Base-by-base conservation (phyloP, 2,329 filamentous ascomycete species). In the Penicillium digitatum region DNA sequence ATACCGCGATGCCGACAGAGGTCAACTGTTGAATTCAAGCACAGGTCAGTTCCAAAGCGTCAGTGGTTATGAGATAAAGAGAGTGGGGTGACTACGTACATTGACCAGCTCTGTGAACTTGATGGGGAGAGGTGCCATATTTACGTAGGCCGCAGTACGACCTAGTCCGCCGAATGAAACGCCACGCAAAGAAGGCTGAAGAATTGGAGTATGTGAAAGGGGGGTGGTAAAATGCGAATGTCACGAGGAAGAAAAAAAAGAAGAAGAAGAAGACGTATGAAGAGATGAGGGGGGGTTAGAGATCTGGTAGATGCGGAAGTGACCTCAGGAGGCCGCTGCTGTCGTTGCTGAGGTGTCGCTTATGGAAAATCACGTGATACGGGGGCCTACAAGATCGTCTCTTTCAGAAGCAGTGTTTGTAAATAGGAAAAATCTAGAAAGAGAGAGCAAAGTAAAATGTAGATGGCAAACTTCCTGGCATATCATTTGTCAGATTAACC, bases 71-170 rank as follows among this genome's bases (percentile, higher is more conserved):
- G n/a, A n/a, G 46, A 45, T 44, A 48, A 16, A 35, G 37, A 34
- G 43, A n/a, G 34, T 54, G 43, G 60, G 79, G 75, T 61, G 77
- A 70, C 72, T 76, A 69, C 73, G 62, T 77, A 87, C 85, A 81
- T 92, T 89, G 75, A 93, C 83, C 71, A 93, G 84, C 86, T 95
- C 91, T 75, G 88, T 88, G 78, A 96, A 95, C 81, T 90, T 91
- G 79, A 96, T 95, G 71, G 89, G 90, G 72, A 95, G 81, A 77
- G 86, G 83, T 70, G 76, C 77, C 77, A 79, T 79, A 74, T 72
- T 77, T 76, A 74, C 70, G 66, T 71, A 68, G 69, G 73, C 69
- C 69, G 71, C 62, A 67, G 65, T 58, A 70, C 69, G 71, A 73
- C 73, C 72, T 74, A 67, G 75, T 73, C 68, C 72, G 69, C 70